Conservation (phyloP, 768 basidiomycete genomes). For the Pleurotus ostreatus region DNA sequence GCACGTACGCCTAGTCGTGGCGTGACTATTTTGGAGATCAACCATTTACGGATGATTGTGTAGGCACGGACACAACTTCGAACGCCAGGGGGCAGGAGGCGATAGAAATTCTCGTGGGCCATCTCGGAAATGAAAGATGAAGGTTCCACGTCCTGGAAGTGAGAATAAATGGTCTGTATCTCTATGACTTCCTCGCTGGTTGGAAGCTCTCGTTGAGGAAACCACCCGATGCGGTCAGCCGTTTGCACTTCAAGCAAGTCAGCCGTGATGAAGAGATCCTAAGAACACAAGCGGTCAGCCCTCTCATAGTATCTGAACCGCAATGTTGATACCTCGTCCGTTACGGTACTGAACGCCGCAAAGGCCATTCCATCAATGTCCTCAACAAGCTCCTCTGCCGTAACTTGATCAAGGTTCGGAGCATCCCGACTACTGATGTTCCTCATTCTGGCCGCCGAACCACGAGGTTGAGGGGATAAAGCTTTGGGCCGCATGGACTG, state of each 20-base stretch:
- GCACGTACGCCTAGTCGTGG: slow-evolving; percentile 57
- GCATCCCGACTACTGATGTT: slow-evolving; percentile 42
- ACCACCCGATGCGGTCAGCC: slow-evolving; percentile 79
- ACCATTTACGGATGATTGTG: slow-evolving; percentile 75
- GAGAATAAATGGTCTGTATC: slow-evolving; percentile 74
- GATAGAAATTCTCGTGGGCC: slow-evolving; percentile 66
- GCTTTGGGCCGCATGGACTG: slow-evolving; percentile 60
- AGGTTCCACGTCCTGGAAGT: slow-evolving; percentile 68
- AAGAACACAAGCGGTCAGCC: slow-evolving; percentile 6
- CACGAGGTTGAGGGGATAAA: slow-evolving; percentile 15
- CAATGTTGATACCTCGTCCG: slow-evolving; percentile 54
- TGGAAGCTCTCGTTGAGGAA: slow-evolving; percentile 51
- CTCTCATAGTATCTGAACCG: background rate
- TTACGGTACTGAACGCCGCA: slow-evolving; percentile 73
- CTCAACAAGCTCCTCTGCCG: slow-evolving; percentile 70
- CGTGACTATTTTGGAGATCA: slow-evolving; percentile 63
- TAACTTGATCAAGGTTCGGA: slow-evolving; percentile 61
- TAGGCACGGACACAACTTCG: slow-evolving; percentile 77
- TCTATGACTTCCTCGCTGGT: slow-evolving; percentile 61
- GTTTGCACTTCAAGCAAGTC: slow-evolving; percentile 82
- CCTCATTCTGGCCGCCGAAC: slow-evolving; percentile 24
- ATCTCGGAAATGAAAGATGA: slow-evolving; percentile 70
- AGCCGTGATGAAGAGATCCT: slow-evolving; percentile 77
- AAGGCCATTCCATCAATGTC: slow-evolving; percentile 73
- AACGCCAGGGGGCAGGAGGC: slow-evolving; percentile 69